Percentiles rank a stretch among this genome's conserved stretches.
Evolutionary conservation across 148 eudicot genomes (phyloP).

Genomic region (Cornus kousa): DNA sequence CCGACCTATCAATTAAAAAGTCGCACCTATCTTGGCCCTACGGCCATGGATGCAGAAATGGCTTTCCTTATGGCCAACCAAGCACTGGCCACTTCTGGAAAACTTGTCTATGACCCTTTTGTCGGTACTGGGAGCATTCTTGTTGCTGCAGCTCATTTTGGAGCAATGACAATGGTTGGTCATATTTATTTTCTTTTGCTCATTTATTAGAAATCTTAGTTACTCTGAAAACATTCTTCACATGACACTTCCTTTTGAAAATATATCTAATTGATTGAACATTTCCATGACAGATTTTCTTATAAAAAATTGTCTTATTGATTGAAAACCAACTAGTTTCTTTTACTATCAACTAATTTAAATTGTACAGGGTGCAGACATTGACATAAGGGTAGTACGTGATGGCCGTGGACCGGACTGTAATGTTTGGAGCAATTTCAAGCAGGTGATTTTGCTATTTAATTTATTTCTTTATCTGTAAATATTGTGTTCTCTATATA

Average conservation of each 20-base stretch:
- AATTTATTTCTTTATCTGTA: background rate
- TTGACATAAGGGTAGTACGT: slow-evolving; percentile 98
- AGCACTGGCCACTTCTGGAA: slow-evolving; percentile 82
- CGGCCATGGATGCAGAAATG: slow-evolving; percentile 99
- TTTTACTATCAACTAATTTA: slow-evolving; percentile 30
- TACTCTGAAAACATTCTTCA: background rate
- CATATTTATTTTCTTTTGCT: background rate
- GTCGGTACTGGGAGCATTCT: slow-evolving; percentile 98
- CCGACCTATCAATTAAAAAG: slow-evolving; percentile 94
- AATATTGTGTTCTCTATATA: too few species aligned
- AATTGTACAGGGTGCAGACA: slow-evolving; percentile 94
- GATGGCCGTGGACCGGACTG: slow-evolving; percentile 94
- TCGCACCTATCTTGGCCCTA: slow-evolving; percentile 91
- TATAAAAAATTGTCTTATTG: background rate
- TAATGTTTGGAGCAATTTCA: slow-evolving; percentile 96
- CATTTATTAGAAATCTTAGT: background rate
- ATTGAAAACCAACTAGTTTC: background rate
- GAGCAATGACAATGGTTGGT: slow-evolving; percentile 98
- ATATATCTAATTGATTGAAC: background rate
- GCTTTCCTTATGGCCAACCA: slow-evolving; percentile 99
- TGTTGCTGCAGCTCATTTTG: slow-evolving; percentile 89
- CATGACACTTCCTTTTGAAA: background rate
- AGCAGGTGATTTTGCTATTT: slow-evolving; percentile 56
- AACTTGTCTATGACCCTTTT: slow-evolving; percentile 92
- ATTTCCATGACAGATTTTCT: too few species aligned